Base-by-base conservation (phyloP, 2,329 filamentous ascomycete species). In the Ophiostoma novo-ulmi region DNA sequence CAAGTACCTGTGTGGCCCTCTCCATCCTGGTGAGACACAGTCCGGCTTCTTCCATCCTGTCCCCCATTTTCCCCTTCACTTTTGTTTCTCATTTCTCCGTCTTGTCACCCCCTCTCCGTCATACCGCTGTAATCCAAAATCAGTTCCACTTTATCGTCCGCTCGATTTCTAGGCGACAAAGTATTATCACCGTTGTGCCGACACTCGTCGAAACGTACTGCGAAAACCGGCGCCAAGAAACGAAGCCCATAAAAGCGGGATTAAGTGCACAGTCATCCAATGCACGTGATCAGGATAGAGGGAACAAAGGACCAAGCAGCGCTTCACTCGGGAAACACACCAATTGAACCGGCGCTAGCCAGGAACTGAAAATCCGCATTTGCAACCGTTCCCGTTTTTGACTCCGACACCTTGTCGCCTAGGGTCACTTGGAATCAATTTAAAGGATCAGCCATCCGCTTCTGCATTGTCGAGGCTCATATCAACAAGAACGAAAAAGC, bases 341-440 rank as follows among this genome's bases (percentile, higher is more conserved):
- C 58, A 63, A 63, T 63, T 20, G 58, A n/a, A 35, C 31, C 13
- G 61, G 64, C 64, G 36, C 64, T 66, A 66, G 36, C 64, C 64
- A 38, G 63, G 36, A 41, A 66, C 64, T 66, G 64, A 66, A 66
- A 66, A 66, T 66, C 64, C 63, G 64, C 64, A 66, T 8, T 44
- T 38, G 61, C 35, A 44, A 13, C n/a, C 7, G 2, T n/a, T 38
- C 63, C 39, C 35, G 38, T 26, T 26, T 66, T 14, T 66, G 64
- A 44, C 64, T 66, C 64, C 64, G n/a, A n/a, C 64, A 26, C 31
- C 63, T 65, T 66, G 38, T 31, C 64, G 36, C 36, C 22, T 17
- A 64, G 35, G 61, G 20, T 64, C 35, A 63, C 58, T 63, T 35
- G 22, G 13, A 35, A 20, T 64, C 61, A 17, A 35, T 10, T 10